Percentiles rank a stretch among this genome's conserved stretches.
Conservation (phyloP, 495 filamentous ascomycete species). For the Tuber calosporum region DNA sequence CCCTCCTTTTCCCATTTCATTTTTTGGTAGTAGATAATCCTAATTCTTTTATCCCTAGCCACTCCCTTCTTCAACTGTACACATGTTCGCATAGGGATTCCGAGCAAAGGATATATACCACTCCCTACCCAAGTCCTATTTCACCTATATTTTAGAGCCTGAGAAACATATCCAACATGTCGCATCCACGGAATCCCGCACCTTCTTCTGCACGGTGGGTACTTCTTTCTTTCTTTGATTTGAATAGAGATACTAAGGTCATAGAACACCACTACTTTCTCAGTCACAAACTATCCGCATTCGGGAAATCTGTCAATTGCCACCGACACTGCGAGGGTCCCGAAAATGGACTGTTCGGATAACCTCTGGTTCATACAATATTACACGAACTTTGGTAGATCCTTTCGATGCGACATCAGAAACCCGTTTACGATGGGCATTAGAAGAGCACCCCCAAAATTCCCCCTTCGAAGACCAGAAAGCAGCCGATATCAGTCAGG, state of each 20-base stretch:
- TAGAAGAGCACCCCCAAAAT: slow-evolving; percentile 20
- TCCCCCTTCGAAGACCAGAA: slow-evolving; percentile 20
- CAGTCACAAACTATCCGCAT: slow-evolving; percentile 22
- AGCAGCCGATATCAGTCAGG: slow-evolving; percentile 6
- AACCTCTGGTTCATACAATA: slow-evolving; percentile 16
- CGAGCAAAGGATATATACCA: background rate
- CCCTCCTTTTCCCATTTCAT: background rate
- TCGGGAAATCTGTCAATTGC: slow-evolving; percentile 16
- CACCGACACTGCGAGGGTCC: slow-evolving; percentile 6
- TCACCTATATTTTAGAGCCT: background rate
- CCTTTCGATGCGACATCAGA: slow-evolving; percentile 18
- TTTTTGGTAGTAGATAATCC: background rate
- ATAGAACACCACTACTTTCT: background rate
- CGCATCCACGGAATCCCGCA: background rate
- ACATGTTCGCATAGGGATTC: background rate
- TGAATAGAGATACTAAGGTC: background rate
- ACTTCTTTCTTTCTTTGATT: background rate
- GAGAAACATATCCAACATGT: background rate
- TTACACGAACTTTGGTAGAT: slow-evolving; percentile 12
- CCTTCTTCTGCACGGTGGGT: background rate
- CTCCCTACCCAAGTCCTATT: background rate
- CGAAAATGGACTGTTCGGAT: slow-evolving; percentile 23
- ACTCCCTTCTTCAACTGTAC: background rate
- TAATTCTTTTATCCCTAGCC: background rate
- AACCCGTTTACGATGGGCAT: slow-evolving; percentile 16